These are phyloP conservation scores for Davidsoniella eucalypti DNA, from an alignment of 2,329 filamentous ascomycete species.

Conservation along the genomic window DNA sequence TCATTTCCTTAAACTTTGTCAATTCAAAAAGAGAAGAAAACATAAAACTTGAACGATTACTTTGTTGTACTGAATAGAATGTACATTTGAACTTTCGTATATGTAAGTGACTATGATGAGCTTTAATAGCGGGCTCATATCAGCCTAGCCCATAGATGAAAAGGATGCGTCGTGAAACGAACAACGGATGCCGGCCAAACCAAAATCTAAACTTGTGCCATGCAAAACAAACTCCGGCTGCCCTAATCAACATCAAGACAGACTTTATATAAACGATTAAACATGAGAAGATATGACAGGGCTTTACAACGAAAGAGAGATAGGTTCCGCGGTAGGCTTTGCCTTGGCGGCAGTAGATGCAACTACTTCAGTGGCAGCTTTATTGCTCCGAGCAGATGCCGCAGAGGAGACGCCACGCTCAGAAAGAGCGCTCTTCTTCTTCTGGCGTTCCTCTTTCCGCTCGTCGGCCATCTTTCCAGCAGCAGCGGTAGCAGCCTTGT, in stretches of 20 bases:
- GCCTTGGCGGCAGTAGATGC: not conserved
- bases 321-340: not conserved
- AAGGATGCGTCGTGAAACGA: no score
- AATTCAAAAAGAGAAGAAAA: conserved; percentile 9
- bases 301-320: not conserved
- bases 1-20: conserved; percentile 5
- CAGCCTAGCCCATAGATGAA: no score
- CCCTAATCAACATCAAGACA: not conserved
- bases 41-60: not conserved
- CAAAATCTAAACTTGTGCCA: not conserved
- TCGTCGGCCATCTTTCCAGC: conserved; percentile 29
- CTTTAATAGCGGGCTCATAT: no score
- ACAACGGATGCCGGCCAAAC: not conserved
- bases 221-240: conserved; percentile 5
- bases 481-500: conserved; percentile 24
- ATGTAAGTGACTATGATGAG: no score
- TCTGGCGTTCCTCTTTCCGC: conserved; percentile 20
- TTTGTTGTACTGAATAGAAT: not conserved
- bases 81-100: not conserved
- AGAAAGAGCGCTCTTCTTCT: conserved; percentile 22
- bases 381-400: conserved; percentile 3
- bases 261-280: conserved; percentile 3
- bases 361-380: conserved; percentile 13
- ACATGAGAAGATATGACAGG: not conserved
- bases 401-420: conserved; percentile 18